phyloP scores from a whole-genome alignment of 106 monocot species.

The Cymbidium sinense region DNA sequence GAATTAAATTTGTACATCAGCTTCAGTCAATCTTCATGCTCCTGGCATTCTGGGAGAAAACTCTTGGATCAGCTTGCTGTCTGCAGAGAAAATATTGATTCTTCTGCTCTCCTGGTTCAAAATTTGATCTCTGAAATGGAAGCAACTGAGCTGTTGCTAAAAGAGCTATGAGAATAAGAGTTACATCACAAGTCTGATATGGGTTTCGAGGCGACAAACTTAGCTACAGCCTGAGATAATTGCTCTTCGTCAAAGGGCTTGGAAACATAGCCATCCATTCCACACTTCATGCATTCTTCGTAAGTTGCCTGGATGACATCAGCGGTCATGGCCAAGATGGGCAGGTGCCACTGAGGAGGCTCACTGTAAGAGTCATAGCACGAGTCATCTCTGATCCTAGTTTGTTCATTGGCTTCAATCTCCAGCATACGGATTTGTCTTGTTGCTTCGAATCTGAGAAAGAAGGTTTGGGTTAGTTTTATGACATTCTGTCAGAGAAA shows the following conservation, averaged over 20 bases:
- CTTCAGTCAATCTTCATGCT: neutral
- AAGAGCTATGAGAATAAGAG: no score
- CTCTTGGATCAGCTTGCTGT: neutral
- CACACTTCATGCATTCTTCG: constrained; percentile 83
- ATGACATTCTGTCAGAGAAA: no score
- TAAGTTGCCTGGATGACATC: constrained; percentile 95
- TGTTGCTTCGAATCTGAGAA: constrained; percentile 83
- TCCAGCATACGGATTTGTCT: constrained; percentile 74
- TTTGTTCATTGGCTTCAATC: constrained; percentile 37
- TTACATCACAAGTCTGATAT: constrained; percentile 11
- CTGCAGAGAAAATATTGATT: no score
- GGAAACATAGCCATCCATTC: constrained; percentile 99
- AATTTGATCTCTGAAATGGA: no score
- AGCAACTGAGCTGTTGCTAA: no score
- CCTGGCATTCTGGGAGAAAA: neutral
- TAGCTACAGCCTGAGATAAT: constrained; percentile 73
- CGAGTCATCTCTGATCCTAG: neutral
- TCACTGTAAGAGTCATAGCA: neutral
- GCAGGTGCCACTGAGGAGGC: constrained; percentile 49
- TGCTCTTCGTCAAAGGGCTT: constrained; percentile 92
- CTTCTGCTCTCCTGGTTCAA: no score
- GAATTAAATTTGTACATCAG: neutral
- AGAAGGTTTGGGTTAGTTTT: neutral
- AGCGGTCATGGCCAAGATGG: constrained; percentile 96
- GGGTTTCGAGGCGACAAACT: constrained; percentile 39